Percentiles rank a stretch among this genome's conserved stretches.
These are phyloP conservation scores for Corylus heterophylla DNA, from an alignment of 306 rosid species.

Conservation along the genomic window DNA sequence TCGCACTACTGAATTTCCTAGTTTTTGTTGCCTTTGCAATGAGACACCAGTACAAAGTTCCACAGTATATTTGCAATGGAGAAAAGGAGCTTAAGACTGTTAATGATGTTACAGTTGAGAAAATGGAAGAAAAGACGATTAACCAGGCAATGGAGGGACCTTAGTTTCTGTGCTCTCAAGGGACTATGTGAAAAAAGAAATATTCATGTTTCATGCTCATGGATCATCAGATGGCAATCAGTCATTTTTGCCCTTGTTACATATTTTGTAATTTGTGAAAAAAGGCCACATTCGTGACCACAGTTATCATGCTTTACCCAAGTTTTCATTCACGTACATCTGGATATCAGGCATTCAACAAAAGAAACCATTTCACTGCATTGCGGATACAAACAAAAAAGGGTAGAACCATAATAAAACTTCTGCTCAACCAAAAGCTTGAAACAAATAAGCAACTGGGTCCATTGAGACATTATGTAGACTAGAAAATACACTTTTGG, in stretches of 20 bases:
- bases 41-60: conserved; percentile 75
- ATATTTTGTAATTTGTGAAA: neutral
- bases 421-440: conserved; percentile 22
- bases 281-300: conserved; percentile 13
- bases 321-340: conserved; percentile 2
- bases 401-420: conserved; percentile 21
- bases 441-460: conserved; percentile 22
- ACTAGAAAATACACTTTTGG: conserved; percentile 15
- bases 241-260: neutral
- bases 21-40: conserved; percentile 63
- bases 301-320: neutral
- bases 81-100: conserved; percentile 54
- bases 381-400: conserved; percentile 22
- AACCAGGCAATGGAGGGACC: conserved; percentile 53
- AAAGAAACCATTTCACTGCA: conserved; percentile 19
- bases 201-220: conserved; percentile 7
- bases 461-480: conserved; percentile 15
- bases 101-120: conserved; percentile 37
- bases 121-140: conserved; percentile 31
- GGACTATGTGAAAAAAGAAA: neutral
- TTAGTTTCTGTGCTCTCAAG: conserved; percentile 26
- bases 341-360: conserved; percentile 8
- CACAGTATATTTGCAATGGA: conserved; percentile 28
- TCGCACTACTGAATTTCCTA: conserved; percentile 59
- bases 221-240: conserved; percentile 17